phyloP scores from a whole-genome alignment of 495 filamentous ascomycete species.

The Bacidia gigantensis region DNA sequence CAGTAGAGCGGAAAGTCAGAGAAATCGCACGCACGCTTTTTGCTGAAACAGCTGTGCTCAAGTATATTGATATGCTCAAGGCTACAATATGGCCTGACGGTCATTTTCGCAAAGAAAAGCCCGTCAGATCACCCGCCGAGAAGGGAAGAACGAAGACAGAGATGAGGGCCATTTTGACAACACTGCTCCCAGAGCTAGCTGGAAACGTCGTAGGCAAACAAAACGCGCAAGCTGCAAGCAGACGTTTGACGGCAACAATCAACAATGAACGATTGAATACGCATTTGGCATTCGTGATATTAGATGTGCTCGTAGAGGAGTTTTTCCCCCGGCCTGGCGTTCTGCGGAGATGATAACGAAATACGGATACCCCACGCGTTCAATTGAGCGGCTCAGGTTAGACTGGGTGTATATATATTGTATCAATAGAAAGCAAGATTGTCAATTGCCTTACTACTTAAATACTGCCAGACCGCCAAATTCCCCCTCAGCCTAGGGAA shows the following conservation, averaged over 20 bases:
- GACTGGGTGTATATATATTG: too few relatives aligned
- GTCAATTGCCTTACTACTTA: too few relatives aligned
- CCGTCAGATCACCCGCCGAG: constrained; percentile 46
- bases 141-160: constrained; percentile 55
- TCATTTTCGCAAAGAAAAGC: constrained; percentile 32
- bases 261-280: constrained; percentile 60
- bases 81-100: constrained; percentile 67
- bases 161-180: constrained; percentile 67
- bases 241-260: constrained; percentile 66
- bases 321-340: constrained; percentile 39
- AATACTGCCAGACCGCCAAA: too few relatives aligned
- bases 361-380: too few relatives aligned
- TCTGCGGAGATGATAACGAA: background rate
- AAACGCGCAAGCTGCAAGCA: constrained; percentile 72
- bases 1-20: constrained; percentile 83
- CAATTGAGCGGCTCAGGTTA: too few relatives aligned
- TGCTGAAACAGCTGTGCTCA: constrained; percentile 64
- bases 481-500: too few relatives aligned
- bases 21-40: constrained; percentile 58
- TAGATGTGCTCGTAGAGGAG: constrained; percentile 65
- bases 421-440: too few relatives aligned
- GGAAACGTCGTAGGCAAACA: constrained; percentile 72
- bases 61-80: constrained; percentile 55
- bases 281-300: constrained; percentile 61
- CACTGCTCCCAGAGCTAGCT: constrained; percentile 66